phyloP scores from a whole-genome alignment of 2,329 filamentous ascomycete species.

The Massarina eburnea region DNA sequence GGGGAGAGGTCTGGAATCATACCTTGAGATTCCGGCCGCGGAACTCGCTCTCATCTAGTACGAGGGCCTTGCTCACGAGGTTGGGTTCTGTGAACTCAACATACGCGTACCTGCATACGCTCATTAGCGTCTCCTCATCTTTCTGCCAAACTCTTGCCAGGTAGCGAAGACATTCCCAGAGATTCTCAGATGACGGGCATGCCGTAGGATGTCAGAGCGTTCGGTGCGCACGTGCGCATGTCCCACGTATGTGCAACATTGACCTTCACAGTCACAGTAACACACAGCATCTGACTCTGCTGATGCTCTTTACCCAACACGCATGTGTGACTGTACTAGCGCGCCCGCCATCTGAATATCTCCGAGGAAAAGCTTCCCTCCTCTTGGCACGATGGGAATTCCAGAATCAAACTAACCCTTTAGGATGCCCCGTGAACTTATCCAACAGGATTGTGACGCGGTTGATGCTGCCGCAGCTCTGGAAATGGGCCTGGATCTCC shows the following conservation, averaged over 20 bases:
- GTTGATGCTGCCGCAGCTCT: conserved; percentile 96
- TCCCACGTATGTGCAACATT: neutral
- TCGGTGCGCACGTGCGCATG: conserved; percentile 3
- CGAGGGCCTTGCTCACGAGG: conserved; percentile 87
- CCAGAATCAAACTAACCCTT: conserved; percentile 72
- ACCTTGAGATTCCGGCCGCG: conserved; percentile 96
- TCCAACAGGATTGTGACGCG: conserved; percentile 95
- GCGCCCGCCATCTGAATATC: conserved; percentile 12
- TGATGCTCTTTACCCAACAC: neutral
- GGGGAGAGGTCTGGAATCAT: conserved; percentile 6
- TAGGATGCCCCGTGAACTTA: conserved; percentile 99
- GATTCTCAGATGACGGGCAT: conserved; percentile 12
- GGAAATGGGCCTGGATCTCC: conserved; percentile 97
- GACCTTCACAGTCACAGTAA: neutral
- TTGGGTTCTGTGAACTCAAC: conserved; percentile 96
- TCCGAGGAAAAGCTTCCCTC: conserved; percentile 40
- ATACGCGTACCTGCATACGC: conserved; percentile 82
- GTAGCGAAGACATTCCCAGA: conserved; percentile 49
- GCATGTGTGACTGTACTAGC: neutral
- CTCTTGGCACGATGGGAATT: conserved; percentile 33
- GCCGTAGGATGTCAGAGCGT: conserved; percentile 1
- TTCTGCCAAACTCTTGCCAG: conserved; percentile 57
- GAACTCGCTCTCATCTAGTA: conserved; percentile 95
- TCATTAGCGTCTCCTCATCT: conserved; percentile 55
- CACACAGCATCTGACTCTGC: conserved; percentile 1